Evolutionary conservation across 192 early-diverging fungal genomes (phyloP), one percentile per base, ranked within the genome.

Genomic region (Coemansia javaensis): DNA sequence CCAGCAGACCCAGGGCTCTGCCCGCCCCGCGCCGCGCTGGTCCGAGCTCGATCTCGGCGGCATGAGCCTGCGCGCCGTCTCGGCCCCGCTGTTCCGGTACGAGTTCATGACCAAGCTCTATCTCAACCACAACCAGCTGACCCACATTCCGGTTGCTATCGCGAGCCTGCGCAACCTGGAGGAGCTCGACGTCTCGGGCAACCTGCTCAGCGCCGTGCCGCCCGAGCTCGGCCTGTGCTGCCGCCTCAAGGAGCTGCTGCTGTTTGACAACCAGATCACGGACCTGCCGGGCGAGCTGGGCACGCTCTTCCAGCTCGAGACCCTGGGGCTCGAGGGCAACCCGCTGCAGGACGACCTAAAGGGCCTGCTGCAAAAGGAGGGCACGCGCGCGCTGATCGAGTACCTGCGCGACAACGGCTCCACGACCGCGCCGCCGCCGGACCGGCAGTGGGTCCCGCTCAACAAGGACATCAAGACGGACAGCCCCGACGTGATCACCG

Each of bases 91-190:
- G 39, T 97, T 94, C 65, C 64, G 64, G 4, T 98, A 93, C 65
- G 42, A 50, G 2, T 97, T 97, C 64, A 75, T 98, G 36, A 97
- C 91, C 18, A 85, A 81, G 23, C 81, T 98, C 9, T 98, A 94
- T 51, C 75, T 98, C 63, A 97, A 93, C 63, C 90, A 98, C 80
- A 98, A 98, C 82, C 86, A 86, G 58, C 75, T 98, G 21, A 79
- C 85, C 35, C 78, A 79, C 34, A 38, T 98, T 17, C 81, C 90
- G 4, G 66, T 80, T 11, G 83, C 87, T 13, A 82, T 97, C 23
- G 44, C 77, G 8, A 65, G 84, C 32, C 71, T 97, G 32, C 46
- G 58, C 40, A 73, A 72, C 34, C 79, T 98, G 25, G 82, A 74
- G 15, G 63, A 83, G 17, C 79, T 98, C 21, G 90, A 98, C 66